Percentiles rank a stretch among this genome's conserved stretches.
Evolutionary conservation across 2,329 filamentous ascomycete genomes (phyloP).

Genomic region (Pseudodiploospora longispora): DNA sequence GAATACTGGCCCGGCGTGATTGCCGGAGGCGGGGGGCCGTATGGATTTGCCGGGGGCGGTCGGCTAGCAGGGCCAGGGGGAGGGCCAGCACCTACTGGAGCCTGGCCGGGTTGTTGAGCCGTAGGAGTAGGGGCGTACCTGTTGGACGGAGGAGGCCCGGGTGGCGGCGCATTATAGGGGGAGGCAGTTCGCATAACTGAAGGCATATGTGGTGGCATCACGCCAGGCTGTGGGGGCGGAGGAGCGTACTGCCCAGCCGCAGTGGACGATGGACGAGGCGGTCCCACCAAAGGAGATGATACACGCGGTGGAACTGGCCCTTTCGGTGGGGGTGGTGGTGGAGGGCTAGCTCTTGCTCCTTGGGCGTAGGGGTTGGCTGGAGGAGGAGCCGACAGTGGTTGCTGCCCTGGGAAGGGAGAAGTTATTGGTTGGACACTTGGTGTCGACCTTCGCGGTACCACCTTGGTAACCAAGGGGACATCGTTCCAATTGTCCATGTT

Average conservation of each 20-base stretch:
- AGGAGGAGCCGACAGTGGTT: constrained; percentile 46
- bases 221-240: constrained; percentile 54
- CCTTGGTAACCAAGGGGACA: constrained; percentile 75
- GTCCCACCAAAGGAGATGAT: constrained; percentile 59
- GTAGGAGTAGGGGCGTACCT: constrained; percentile 66
- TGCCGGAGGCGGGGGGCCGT: constrained; percentile 37
- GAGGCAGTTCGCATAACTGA: constrained; percentile 67
- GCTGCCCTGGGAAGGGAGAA: constrained; percentile 68
- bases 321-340: constrained; percentile 72
- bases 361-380: constrained; percentile 48
- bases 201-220: constrained; percentile 48
- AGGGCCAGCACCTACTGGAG: constrained; percentile 30
- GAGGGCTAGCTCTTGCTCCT: constrained; percentile 59
- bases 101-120: constrained; percentile 42
- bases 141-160: constrained; percentile 59
- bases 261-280: constrained; percentile 51
- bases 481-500: constrained; percentile 89
- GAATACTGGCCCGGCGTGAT: constrained; percentile 27
- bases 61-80: constrained; percentile 33
- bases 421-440: constrained; percentile 61
- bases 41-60: constrained; percentile 37
- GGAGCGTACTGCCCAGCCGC: constrained; percentile 48
- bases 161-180: constrained; percentile 76
- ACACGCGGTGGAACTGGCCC: constrained; percentile 61
- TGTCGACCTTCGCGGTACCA: constrained; percentile 64